Base-by-base conservation (phyloP, 1,139 yeast genomes). In the Debaryomyces nepalensis region DNA sequence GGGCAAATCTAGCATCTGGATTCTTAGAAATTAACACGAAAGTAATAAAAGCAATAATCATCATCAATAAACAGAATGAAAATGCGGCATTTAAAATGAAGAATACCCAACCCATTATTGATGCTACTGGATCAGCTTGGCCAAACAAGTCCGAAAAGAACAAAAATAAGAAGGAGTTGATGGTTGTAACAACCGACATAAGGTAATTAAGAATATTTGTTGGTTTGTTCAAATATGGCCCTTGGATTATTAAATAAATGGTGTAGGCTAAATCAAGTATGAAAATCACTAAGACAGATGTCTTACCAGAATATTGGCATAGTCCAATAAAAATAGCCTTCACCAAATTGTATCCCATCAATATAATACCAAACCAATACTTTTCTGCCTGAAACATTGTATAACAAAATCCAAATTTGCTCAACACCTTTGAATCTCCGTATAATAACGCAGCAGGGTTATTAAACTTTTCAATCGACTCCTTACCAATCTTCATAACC, bases 1-100 rank as follows among this genome's bases (percentile, higher is more conserved):
- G 93, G 36, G 85, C 86, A 61, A 86, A 87, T 61, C 88, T 79
- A 8, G 88, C 82, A 65, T 87, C 95, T 22, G 95, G 95, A 58
- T 86, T 87, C 68, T 84, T 85, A 14, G 88, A 80, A 46, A 81
- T 63, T 1, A 84, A 50, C 23, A 87, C 79, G 55, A 81, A 65
- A 9, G 64, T 61, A 42, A 82, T 75, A 52, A 82, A 80, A 0
- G 77, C 77, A 47, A 86, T 70, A 50, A 84, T 81, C 67, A 82
- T 61, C 36, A 85, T 50, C 58, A 87, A 71, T 44, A 87, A 67
- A 39, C 85, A 71, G 48, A 84, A 74, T 6, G 90, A 78, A 53
- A 84, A 85, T 1, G 87, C 89, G 2, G 93, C 95, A 62, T 87
- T 87, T 59, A 86, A 61, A 43, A 87, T 75, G 57, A 87, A 87